These are phyloP conservation scores for Oryza longistaminata DNA, from an alignment of 176 grass and related monocot genomes.

Conservation along the genomic window DNA sequence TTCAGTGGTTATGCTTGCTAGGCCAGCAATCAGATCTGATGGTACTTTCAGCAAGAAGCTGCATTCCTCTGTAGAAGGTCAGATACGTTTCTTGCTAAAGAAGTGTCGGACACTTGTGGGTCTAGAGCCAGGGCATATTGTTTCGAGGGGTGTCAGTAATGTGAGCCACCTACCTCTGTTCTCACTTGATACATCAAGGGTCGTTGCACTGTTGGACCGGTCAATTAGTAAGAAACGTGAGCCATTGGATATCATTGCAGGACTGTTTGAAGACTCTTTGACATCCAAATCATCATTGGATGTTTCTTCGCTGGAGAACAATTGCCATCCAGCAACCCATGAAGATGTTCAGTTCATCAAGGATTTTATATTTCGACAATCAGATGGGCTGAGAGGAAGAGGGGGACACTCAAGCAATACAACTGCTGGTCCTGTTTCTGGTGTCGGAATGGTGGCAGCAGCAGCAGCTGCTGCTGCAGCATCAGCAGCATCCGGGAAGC, in stretches of 20 bases:
- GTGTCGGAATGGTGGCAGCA: constrained; percentile 81
- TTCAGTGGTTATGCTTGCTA: constrained; percentile 62
- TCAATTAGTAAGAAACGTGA: constrained; percentile 61
- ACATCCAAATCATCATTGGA: constrained; percentile 59
- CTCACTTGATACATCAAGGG: constrained; percentile 79
- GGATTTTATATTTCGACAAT: constrained; percentile 85
- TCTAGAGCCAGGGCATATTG: constrained; percentile 58
- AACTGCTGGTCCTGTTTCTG: constrained; percentile 60
- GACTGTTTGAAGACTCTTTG: constrained; percentile 60
- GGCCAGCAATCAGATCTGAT: constrained; percentile 53
- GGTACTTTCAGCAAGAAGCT: constrained; percentile 59
- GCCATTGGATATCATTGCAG: constrained; percentile 59
- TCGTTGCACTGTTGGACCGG: constrained; percentile 52
- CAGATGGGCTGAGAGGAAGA: constrained; percentile 72
- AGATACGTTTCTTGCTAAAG: constrained; percentile 82
- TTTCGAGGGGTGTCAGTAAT: constrained; percentile 57
- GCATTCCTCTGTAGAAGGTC: constrained; percentile 73
- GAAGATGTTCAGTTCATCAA: constrained; percentile 87
- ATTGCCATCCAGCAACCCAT: constrained; percentile 49
- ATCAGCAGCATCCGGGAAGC: constrained; percentile 72
- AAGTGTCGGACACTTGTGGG: constrained; percentile 62
- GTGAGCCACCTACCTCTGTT: constrained; percentile 66
- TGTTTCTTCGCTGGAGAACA: constrained; percentile 68
- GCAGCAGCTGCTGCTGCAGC: constrained; percentile 83
- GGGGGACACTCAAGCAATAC: constrained; percentile 67